Evolutionary conservation across 2,329 filamentous ascomycete genomes (phyloP).

Genomic region (Neurospora sp.): DNA sequence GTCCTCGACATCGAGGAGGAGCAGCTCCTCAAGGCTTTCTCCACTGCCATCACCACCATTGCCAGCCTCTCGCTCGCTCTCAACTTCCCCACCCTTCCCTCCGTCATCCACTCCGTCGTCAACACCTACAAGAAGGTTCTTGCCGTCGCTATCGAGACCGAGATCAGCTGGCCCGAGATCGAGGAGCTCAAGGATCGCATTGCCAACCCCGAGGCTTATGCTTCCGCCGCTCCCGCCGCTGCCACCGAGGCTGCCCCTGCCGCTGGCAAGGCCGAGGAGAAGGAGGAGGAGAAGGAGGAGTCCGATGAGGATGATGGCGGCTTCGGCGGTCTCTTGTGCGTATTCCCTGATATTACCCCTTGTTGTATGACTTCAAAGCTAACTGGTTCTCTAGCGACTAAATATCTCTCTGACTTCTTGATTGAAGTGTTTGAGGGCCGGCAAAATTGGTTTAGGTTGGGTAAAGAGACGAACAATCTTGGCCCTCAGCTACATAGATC

Average conservation of each 20-base stretch:
- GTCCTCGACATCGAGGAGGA: constrained; percentile 93
- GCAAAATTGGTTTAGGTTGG: constrained; percentile 32
- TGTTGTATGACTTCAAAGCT: constrained; percentile 20
- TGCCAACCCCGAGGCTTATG: constrained; percentile 96
- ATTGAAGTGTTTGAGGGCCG: constrained; percentile 29
- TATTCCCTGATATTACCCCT: constrained; percentile 9
- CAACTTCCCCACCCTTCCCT: constrained; percentile 93
- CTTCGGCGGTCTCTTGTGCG: constrained; percentile 74
- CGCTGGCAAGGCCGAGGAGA: constrained; percentile 48
- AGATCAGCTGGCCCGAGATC: constrained; percentile 91
- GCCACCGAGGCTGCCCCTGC: constrained; percentile 42
- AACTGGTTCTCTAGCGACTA: constrained; percentile 40
- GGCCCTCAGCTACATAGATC: constrained; percentile 37
- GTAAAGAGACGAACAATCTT: constrained; percentile 32
- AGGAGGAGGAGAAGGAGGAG: constrained; percentile 51
- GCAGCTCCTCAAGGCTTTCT: constrained; percentile 80
- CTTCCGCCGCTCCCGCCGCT: constrained; percentile 66
- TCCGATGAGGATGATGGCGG: constrained; percentile 59
- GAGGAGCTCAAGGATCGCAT: constrained; percentile 99
- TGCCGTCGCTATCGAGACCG: constrained; percentile 80
- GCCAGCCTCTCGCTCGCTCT: constrained; percentile 82
- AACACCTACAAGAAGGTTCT: constrained; percentile 98
- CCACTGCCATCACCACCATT: constrained; percentile 74
- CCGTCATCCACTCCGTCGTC: constrained; percentile 91
- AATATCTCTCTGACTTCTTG: constrained; percentile 29